Evolutionary conservation across 352 stramenopile species (phyloP).

Genomic region (Paralagenidium karlingii): DNA sequence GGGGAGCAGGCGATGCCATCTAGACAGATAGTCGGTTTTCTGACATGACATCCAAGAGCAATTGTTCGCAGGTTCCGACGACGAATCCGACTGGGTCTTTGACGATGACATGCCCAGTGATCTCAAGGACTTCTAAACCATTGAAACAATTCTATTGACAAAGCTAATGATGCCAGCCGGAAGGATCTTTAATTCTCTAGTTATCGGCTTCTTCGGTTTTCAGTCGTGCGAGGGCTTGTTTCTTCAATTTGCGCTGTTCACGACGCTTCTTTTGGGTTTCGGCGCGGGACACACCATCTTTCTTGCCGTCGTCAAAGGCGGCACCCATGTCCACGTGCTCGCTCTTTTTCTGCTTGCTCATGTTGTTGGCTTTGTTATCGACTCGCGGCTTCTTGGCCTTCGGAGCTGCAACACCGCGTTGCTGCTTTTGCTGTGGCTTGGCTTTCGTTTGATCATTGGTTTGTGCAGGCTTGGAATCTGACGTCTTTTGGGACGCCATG

Average conservation of each 20-base stretch:
- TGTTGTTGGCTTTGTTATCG: too few relatives aligned
- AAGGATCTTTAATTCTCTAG: constrained; percentile 1
- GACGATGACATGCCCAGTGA: too few relatives aligned
- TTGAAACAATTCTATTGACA: too few relatives aligned
- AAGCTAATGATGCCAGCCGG: not conserved
- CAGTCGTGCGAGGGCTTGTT: constrained; percentile 33
- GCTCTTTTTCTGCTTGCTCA: constrained; percentile 1
- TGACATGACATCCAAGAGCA: too few relatives aligned
- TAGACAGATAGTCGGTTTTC: too few relatives aligned
- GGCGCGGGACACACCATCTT: constrained; percentile 28
- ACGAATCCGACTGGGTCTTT: too few relatives aligned
- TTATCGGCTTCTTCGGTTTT: constrained; percentile 17
- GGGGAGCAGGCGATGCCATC: too few relatives aligned
- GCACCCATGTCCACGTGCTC: constrained; percentile 67
- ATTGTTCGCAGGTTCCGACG: too few relatives aligned
- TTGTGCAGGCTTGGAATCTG: not conserved
- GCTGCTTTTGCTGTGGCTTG: constrained; percentile 4
- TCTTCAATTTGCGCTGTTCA: constrained; percentile 44
- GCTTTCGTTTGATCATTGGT: not conserved
- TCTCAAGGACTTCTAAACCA: too few relatives aligned
- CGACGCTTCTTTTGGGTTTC: constrained; percentile 37
- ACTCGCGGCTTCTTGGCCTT: constrained; percentile 6
- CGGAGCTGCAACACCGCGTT: constrained; percentile 7
- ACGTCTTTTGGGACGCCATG: too few relatives aligned
- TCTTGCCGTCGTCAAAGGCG: constrained; percentile 44